phyloP scores from a whole-genome alignment of 257 asterid species.

The Nicotiana undulata region DNA sequence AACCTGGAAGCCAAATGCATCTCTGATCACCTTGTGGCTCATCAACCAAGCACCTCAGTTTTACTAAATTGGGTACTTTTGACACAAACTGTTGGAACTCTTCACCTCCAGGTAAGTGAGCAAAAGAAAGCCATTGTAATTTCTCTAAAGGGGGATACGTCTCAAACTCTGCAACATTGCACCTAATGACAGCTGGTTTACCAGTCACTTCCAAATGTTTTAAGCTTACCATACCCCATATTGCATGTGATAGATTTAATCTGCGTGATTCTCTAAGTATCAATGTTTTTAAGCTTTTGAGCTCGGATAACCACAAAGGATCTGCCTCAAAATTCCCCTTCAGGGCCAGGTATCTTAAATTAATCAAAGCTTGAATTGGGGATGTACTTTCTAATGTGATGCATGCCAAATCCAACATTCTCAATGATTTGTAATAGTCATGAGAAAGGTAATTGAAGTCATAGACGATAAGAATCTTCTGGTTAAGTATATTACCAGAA shows the following conservation, averaged over 20 bases:
- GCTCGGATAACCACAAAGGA: neutral
- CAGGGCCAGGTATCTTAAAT: slow-evolving; percentile 7
- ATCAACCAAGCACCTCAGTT: neutral
- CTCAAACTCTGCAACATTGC: neutral
- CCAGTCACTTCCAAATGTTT: neutral
- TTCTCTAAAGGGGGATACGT: neutral
- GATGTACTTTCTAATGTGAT: neutral
- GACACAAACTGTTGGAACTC: neutral
- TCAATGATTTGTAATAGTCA: neutral
- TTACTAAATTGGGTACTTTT: neutral
- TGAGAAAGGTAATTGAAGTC: neutral
- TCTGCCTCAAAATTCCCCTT: neutral
- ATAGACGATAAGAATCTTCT: neutral
- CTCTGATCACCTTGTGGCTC: neutral
- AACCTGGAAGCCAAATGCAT: neutral
- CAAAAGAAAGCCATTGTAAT: neutral
- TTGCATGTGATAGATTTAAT: neutral
- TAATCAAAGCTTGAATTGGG: neutral
- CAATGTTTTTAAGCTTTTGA: slow-evolving; percentile 7
- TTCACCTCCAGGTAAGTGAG: neutral
- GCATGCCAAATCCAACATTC: slow-evolving; percentile 10
- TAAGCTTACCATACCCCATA: neutral
- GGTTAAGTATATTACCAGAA: neutral
- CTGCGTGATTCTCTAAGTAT: neutral
- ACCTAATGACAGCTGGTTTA: neutral